Evolutionary conservation across 805 yeast species (phyloP), one percentile per base, ranked within the genome.

Genomic region (Scheffersomyces ergatensis): DNA sequence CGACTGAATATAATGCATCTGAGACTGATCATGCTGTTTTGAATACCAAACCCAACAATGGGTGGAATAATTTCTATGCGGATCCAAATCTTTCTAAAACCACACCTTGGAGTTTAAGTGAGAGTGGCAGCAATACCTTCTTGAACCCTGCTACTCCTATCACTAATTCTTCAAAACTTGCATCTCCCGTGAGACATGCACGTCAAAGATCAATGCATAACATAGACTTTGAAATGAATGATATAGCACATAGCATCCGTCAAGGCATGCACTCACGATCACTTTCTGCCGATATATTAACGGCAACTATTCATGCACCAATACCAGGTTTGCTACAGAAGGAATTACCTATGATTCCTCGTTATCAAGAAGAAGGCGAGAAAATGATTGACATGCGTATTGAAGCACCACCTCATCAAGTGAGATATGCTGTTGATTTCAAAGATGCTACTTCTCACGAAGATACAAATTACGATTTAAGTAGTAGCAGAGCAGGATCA

Each of bases 351-450:
- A 24, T 15, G 9, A 6, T 21, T 7, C 24, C 24, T 7, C 24
- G 9, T 21, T 9, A 21, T 21, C 24, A 21, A 9, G 21, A 33
- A 24, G 24, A 20, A 34, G 32, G 16, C 33, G 48, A 21, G 29
- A 46, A 26, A 31, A n/a, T 27, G 11, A 19, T 51, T 36, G 39
- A 54, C n/a, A 58, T 67, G 11, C 48, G 47, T 13, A 60, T 70
- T 9, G 64, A 60, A 3, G 72, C 66, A 36, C 73, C 75, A 2
- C 76, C 76, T 2, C 42, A 43, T 13, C 57, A 49, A 34, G 63
- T 70, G 4, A 42, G 52, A 15, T 70, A 70, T 49, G 65, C 59
- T 1, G 67, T 70, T 18, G 76, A 70, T 43, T 70, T 70, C 54
- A 65, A 61, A 36, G 70, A 54, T 57, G n/a, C 32, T 16, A 14